phyloP scores from a whole-genome alignment of 2,329 filamentous ascomycete genomes.

The Exophiala oligosperma region DNA sequence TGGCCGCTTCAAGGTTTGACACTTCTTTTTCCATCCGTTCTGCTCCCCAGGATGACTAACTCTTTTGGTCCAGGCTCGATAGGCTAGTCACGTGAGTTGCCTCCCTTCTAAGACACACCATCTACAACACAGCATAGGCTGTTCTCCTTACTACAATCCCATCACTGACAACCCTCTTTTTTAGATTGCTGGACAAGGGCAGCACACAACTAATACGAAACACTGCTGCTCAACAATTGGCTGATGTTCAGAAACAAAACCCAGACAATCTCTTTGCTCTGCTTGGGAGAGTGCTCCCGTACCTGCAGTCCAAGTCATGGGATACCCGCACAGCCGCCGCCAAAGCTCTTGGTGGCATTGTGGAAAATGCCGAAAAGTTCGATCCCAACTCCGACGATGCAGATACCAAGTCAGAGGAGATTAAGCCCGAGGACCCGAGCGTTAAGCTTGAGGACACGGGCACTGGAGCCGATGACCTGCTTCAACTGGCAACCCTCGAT shows the following conservation, averaged over 20 bases:
- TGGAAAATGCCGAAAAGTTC: slow-evolving; percentile 81
- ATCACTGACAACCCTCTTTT: slow-evolving; percentile 16
- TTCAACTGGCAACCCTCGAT: slow-evolving; percentile 74
- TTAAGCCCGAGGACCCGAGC: slow-evolving; percentile 44
- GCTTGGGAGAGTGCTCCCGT: slow-evolving; percentile 89
- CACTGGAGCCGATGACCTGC: slow-evolving; percentile 57
- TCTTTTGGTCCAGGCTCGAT: slow-evolving; percentile 63
- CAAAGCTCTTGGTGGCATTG: slow-evolving; percentile 91
- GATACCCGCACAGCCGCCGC: slow-evolving; percentile 92
- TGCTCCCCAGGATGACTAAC: slow-evolving; percentile 20
- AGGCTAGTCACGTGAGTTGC: slow-evolving; percentile 78
- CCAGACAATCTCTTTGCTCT: slow-evolving; percentile 97
- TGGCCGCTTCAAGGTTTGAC: slow-evolving; percentile 29
- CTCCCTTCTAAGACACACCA: neutral
- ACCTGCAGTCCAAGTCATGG: slow-evolving; percentile 93
- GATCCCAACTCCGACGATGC: slow-evolving; percentile 81
- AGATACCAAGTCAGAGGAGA: slow-evolving; percentile 50
- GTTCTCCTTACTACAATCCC: neutral
- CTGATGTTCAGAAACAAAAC: slow-evolving; percentile 96
- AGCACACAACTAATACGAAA: slow-evolving; percentile 95
- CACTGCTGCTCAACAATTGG: slow-evolving; percentile 93
- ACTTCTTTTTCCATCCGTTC: slow-evolving; percentile 3
- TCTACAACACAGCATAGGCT: neutral
- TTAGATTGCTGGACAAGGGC: slow-evolving; percentile 90
- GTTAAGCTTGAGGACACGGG: slow-evolving; percentile 41